These are phyloP conservation scores for Alloascoidea hylecoeti DNA, from an alignment of 805 yeast species.

Conservation along the genomic window DNA sequence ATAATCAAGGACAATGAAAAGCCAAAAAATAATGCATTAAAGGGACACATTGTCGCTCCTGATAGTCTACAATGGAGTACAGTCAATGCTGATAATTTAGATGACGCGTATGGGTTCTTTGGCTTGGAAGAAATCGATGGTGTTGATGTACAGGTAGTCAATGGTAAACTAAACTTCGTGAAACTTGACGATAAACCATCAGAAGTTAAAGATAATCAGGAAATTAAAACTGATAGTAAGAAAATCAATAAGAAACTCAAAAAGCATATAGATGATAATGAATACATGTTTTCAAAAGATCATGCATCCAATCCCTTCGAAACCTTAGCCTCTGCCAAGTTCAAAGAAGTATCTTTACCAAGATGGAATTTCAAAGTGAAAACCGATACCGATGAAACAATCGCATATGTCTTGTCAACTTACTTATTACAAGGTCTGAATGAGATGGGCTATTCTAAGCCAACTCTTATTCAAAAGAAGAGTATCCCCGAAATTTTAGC, in stretches of 20 bases:
- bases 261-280: slow-evolving; percentile 3
- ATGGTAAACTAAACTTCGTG: slow-evolving; percentile 43
- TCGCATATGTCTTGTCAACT: slow-evolving; percentile 33
- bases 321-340: too few species aligned
- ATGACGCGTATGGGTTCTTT: slow-evolving; percentile 80
- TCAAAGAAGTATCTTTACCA: background rate
- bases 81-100: slow-evolving; percentile 69
- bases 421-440: slow-evolving; percentile 50
- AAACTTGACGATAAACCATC: slow-evolving; percentile 18
- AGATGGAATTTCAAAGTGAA: background rate
- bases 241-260: slow-evolving; percentile 3
- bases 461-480: slow-evolving; percentile 73
- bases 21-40: too few species aligned
- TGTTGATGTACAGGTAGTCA: slow-evolving; percentile 62
- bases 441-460: slow-evolving; percentile 41
- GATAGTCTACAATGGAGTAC: slow-evolving; percentile 60
- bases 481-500: slow-evolving; percentile 62
- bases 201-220: slow-evolving; percentile 9
- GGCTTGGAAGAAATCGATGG: slow-evolving; percentile 94
- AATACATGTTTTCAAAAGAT: slow-evolving; percentile 17
- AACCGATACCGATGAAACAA: slow-evolving; percentile 8
- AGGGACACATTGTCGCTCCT: slow-evolving; percentile 28
- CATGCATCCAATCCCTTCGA: slow-evolving; percentile 5
- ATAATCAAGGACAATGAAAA: too few species aligned
- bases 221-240: slow-evolving; percentile 2